Evolutionary conservation across 2,329 filamentous ascomycete genomes (phyloP), one percentile per base, ranked within the genome.

Genomic region (Ophiostoma novo-ulmi): DNA sequence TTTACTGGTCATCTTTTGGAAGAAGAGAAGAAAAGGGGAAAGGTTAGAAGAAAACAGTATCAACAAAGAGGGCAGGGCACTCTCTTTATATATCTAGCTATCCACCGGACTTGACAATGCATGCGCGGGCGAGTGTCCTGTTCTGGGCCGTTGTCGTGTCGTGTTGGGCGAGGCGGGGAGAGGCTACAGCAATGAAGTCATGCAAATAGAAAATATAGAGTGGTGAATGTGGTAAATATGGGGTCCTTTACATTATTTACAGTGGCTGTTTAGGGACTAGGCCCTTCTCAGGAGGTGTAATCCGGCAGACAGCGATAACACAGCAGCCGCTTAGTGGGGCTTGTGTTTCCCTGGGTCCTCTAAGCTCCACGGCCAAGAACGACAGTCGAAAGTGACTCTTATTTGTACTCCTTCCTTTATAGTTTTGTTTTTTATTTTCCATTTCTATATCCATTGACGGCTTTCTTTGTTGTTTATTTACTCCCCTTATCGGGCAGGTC

Each of bases 1-100:
- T 73, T 87, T 82, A 41, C 86, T 86, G 55, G 87, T 89, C 87
- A 89, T 89, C 31, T 38, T 71, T 22, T 52, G 41, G 35, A 31
- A 61, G 52, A 52, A 22, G 22, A 61, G 52, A 20, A 20, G 35
- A 55, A 48, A 69, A 13, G 52, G 20, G 38, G 36, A 36, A 65
- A 39, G 35, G 6, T 38, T 39, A 39, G 20, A 64, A n/a, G 35
- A 14, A 17, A 22, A 13, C 17, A 13, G 31, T 38, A 38, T 22
- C n/a, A 35, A 63, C 22, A 17, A 63, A 63, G 58, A 35, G 26
- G 26, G 17, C 26, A 35, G 26, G 14, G 14, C 58, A 8, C n/a
- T 20, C 13, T 26, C 58, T 17, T 63, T 63, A 63, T 63, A 63
- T 63, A 63, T 14, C 8, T 31, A 31, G 31, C 31, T 31, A 31